Percentiles rank a stretch among this genome's conserved stretches.
Evolutionary conservation across 805 yeast genomes (phyloP).

Genomic region (Yamadazyma nakazawae): DNA sequence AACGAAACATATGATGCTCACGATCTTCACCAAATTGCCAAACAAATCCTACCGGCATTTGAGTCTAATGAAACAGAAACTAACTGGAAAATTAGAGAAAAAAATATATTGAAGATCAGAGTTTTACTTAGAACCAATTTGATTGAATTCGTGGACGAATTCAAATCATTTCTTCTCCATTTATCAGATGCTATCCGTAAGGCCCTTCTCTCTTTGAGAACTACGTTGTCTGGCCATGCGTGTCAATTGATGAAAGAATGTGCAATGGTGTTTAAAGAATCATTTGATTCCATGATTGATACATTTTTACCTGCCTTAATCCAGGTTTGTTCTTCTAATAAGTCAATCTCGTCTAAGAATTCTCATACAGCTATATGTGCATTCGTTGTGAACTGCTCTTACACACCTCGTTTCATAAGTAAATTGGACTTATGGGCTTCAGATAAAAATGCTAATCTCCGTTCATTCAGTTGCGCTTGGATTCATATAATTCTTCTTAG

Average conservation of each 20-base stretch:
- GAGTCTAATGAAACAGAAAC: conserved; percentile 78
- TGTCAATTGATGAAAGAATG: conserved; percentile 76
- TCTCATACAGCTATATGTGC: conserved; percentile 56
- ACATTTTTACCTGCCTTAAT: conserved; percentile 45
- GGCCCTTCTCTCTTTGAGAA: conserved; percentile 70
- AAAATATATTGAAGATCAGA: conserved; percentile 54
- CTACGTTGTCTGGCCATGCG: conserved; percentile 74
- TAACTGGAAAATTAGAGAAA: conserved; percentile 80
- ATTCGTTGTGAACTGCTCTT: conserved; percentile 53
- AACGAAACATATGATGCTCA: conserved; percentile 24
- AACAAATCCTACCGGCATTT: conserved; percentile 36
- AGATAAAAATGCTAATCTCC: conserved; percentile 71
- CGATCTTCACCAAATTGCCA: conserved; percentile 16
- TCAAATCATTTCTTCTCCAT: conserved; percentile 31
- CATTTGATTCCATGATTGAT: conserved; percentile 51
- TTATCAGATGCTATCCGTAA: conserved; percentile 58
- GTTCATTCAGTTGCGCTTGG: conserved; percentile 70
- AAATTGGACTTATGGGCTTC: conserved; percentile 49
- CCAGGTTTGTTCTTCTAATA: conserved; percentile 56
- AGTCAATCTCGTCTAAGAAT: conserved; percentile 58
- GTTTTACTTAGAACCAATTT: conserved; percentile 57
- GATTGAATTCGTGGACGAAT: conserved; percentile 32
- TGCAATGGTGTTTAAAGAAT: conserved; percentile 36
- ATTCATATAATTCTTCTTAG: conserved; percentile 57
- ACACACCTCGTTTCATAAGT: conserved; percentile 48